Evolutionary conservation across 2,329 filamentous ascomycete genomes (phyloP), one percentile per base, ranked within the genome.

Genomic region (Lasiodiplodia theobromae): DNA sequence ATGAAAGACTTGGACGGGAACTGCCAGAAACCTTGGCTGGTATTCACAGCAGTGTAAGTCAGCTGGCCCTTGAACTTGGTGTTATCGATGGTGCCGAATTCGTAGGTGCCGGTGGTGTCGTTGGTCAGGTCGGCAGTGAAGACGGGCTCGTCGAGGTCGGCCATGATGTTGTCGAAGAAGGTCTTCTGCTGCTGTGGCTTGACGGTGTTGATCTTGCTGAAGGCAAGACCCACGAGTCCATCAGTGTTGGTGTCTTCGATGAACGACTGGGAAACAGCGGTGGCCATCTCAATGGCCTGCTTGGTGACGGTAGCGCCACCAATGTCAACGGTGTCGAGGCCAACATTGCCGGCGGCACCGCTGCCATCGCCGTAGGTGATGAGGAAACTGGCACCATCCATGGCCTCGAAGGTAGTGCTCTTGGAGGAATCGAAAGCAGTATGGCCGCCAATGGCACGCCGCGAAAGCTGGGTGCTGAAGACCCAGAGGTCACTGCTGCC

Each of bases 351-450:
- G 18, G 82, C 78, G 12, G 89, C 89, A 66, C 82, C 84, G 21
- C 88, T 91, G 28, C 86, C 85, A 73, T 93, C 91, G 63, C 90
- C 91, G 76, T 93, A 93, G n/a, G 79, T 81, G 76, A 92, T 89
- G 52, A 83, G 81, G 81, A 90, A 94, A 31, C 81, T 84, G 23
- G 83, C 80, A 12, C 86, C 86, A 2, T 81, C 54, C 47, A 87
- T 77, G 4, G 76, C 69, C 72, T 85, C 75, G 76, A 84, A 89
- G 2, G 84, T 85, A 4, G 75, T 78, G 37, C 86, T 88, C 71
- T 86, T 83, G 21, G 77, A 74, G 4, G 86, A 82, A 70, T 89
- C 81, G 75, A 84, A 91, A 52, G 86, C 77, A 8, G 83, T 79
- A 78, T 91, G 91, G 49, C 84, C 84, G 34, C 76, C 74, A 47